Base-by-base conservation (phyloP, 176 grass and related monocot species). In the Hyparrhenia diplandra region DNA sequence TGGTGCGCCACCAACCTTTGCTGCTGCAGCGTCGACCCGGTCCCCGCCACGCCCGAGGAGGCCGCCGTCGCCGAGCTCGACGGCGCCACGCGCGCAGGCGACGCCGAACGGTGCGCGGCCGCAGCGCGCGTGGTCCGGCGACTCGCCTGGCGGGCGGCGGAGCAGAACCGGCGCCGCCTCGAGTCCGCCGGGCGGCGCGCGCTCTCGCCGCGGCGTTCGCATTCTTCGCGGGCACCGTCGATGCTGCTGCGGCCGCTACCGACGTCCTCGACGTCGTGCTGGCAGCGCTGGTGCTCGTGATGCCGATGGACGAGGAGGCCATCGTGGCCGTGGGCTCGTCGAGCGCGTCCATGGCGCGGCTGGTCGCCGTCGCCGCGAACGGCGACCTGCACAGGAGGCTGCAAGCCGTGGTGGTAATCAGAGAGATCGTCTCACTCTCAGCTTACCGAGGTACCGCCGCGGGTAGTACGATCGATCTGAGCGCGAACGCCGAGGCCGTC, bases 1-100 rank as follows among this genome's bases (percentile, higher is more conserved):
- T 94, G 88, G 92, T 91, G 85, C 64, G 88, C 84, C 39, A 60
- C 65, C 4, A 80, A 81, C 83, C 21, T 58, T 5, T 49, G 65
- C 73, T 18, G 14, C 31, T 76, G 83, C 1, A 25, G 75, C 4
- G 55, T 82, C 5, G 79, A 91, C 0, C 21, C 86, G 74, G 80
- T 91, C 5, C 80, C 89, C 0, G n/a, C 71, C 8, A 86, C 49
- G 41, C 39, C 61, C 0, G 73, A 32, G 18, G 83, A 82, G 57
- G 76, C 63, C 0, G 55, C 57, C 12, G 8, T 89, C 12, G 41
- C 21, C 30, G 58, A 51, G 42, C 67, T 64, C 10, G 60, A 75
- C 23, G 57, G 46, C 64, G 71, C 74, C 21, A 77, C 34, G 0
- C 14, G 60, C 13, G 16, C 54, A 8, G 73, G 79, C 2, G 65